Percentiles rank a stretch among this genome's conserved stretches.
Evolutionary conservation across 805 yeast species (phyloP).

Genomic region (Candida tibetensis): DNA sequence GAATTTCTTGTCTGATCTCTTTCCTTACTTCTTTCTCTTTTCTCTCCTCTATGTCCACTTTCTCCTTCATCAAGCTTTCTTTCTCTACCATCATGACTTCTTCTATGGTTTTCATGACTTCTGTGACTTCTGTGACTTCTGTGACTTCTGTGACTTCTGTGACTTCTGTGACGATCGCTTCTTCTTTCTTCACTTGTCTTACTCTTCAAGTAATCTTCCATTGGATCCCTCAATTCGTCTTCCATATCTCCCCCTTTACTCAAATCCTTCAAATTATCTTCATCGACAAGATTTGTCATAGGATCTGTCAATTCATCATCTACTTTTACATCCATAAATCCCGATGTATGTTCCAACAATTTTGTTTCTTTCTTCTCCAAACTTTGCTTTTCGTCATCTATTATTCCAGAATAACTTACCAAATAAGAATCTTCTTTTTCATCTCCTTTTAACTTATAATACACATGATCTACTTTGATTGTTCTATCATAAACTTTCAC

Average conservation of each 20-base stretch:
- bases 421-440: constrained; percentile 46
- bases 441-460: constrained; percentile 53
- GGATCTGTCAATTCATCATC: constrained; percentile 34
- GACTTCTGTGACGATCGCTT: too few relatives aligned
- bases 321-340: not conserved
- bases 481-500: constrained; percentile 47
- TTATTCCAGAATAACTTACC: constrained; percentile 25
- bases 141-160: constrained; percentile 4
- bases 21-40: not conserved
- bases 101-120: not conserved
- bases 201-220: constrained; percentile 14
- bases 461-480: constrained; percentile 68
- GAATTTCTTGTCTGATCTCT: not conserved
- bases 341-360: too few relatives aligned
- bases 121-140: constrained; percentile 5
- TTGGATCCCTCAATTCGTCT: constrained; percentile 19
- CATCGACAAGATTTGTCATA: constrained; percentile 28
- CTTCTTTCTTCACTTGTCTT: constrained; percentile 1
- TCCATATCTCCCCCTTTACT: too few relatives aligned
- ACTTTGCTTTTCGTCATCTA: constrained; percentile 6
- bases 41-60: constrained; percentile 1
- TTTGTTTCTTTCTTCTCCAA: constrained; percentile 1
- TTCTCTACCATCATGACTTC: not conserved
- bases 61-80: too few relatives aligned
- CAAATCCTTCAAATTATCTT: constrained; percentile 20